Evolutionary conservation across 2,329 filamentous ascomycete genomes (phyloP).

Genomic region (Phoma sp.): DNA sequence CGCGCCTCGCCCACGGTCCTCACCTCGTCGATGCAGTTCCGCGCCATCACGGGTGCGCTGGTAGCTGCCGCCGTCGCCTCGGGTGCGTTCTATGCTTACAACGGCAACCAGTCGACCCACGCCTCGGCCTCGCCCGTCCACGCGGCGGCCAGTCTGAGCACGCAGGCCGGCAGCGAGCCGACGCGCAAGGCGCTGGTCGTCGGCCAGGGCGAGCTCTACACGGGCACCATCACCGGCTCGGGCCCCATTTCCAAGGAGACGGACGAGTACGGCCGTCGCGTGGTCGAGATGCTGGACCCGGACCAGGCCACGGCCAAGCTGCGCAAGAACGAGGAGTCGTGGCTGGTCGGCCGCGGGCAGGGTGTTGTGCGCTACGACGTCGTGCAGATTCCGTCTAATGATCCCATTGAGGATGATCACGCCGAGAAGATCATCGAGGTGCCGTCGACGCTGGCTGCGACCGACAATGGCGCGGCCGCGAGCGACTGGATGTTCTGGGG

Average conservation of each 20-base stretch:
- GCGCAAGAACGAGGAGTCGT: constrained; percentile 89
- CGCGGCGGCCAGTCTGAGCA: constrained; percentile 45
- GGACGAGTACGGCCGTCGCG: constrained; percentile 81
- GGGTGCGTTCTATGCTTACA: constrained; percentile 79
- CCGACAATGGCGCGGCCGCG: constrained; percentile 62
- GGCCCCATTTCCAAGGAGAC: constrained; percentile 88
- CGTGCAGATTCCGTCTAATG: constrained; percentile 77
- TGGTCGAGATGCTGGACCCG: constrained; percentile 94
- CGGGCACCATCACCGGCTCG: constrained; percentile 83
- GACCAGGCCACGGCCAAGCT: constrained; percentile 93
- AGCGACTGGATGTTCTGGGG: constrained; percentile 99
- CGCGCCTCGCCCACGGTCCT: too few relatives aligned
- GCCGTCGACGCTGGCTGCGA: constrained; percentile 65
- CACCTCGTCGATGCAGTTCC: constrained; percentile 77
- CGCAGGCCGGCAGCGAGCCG: constrained; percentile 56
- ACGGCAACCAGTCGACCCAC: constrained; percentile 45
- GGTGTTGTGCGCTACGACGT: constrained; percentile 95
- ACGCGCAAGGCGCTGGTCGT: constrained; percentile 78
- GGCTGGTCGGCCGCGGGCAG: constrained; percentile 84
- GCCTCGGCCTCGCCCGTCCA: constrained; percentile 29
- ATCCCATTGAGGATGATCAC: constrained; percentile 98
- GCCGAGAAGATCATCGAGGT: constrained; percentile 97
- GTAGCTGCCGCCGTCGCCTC: constrained; percentile 74
- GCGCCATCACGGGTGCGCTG: constrained; percentile 71
- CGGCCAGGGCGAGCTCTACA: constrained; percentile 88